phyloP scores from a whole-genome alignment of 306 rosid species.

The Prunus padus region DNA sequence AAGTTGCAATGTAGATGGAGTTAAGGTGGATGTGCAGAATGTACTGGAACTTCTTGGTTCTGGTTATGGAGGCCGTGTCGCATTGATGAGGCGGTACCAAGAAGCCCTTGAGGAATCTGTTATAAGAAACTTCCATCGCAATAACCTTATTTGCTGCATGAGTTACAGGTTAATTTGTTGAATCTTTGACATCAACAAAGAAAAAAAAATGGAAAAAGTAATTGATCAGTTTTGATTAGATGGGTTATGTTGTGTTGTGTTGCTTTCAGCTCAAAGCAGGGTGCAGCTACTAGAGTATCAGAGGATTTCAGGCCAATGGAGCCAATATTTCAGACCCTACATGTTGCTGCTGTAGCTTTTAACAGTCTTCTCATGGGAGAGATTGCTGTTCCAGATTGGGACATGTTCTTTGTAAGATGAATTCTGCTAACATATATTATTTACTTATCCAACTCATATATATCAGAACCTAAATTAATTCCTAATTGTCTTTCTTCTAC shows the following conservation, averaged over 20 bases:
- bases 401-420: constrained; percentile 67
- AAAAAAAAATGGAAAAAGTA: neutral
- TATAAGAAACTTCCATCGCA: constrained; percentile 47
- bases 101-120: constrained; percentile 67
- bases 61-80: constrained; percentile 64
- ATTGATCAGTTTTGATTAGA: neutral
- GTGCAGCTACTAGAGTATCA: constrained; percentile 66
- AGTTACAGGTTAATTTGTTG: constrained; percentile 50
- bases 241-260: neutral
- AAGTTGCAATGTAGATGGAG: constrained; percentile 62
- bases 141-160: constrained; percentile 66
- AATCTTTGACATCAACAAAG: neutral
- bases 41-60: constrained; percentile 64
- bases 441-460: neutral
- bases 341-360: constrained; percentile 64
- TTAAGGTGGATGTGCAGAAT: constrained; percentile 74
- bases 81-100: constrained; percentile 46
- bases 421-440: neutral
- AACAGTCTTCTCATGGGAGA: constrained; percentile 76
- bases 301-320: constrained; percentile 85
- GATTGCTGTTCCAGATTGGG: constrained; percentile 77
- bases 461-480: neutral
- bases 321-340: constrained; percentile 73
- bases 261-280: constrained; percentile 54
- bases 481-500: constrained; percentile 11